A percentile compares a stretch with the other conserved stretches of the same genome.
phyloP scores from a whole-genome alignment of 163 green algal genomes.

The Volvox carteri region DNA sequence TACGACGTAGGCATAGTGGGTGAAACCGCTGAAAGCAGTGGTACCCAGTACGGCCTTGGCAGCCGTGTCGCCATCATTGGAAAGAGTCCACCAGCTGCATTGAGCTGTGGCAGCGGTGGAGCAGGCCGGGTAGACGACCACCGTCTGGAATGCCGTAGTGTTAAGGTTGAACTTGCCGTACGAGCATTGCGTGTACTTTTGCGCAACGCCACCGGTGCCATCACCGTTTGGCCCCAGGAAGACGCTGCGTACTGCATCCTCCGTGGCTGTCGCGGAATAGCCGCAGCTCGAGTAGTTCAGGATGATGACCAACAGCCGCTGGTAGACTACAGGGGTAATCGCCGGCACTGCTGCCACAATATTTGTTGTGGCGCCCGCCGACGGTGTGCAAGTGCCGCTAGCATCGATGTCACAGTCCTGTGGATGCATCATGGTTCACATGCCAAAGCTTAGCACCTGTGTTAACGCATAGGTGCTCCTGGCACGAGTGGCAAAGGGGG shows the following conservation, averaged over 20 bases:
- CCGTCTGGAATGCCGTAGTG: background rate
- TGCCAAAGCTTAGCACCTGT: background rate
- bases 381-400: background rate
- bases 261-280: background rate
- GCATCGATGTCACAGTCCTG: background rate
- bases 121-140: background rate
- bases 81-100: background rate
- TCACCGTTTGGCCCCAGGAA: constrained; percentile 17
- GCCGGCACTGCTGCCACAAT: background rate
- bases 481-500: too few species aligned
- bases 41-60: background rate
- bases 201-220: background rate
- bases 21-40: background rate
- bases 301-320: background rate
- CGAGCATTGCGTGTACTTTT: constrained; percentile 16
- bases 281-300: background rate
- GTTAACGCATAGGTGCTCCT: too few species aligned
- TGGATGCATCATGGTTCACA: background rate
- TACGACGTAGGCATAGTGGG: constrained; percentile 18
- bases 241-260: background rate
- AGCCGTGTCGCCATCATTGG: background rate
- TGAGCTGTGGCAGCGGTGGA: background rate
- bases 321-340: background rate
- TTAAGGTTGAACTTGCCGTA: constrained; percentile 4
- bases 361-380: background rate